Conservation (phyloP, 2,329 filamentous ascomycete genomes). For the Pseudocercospora fuligena region DNA sequence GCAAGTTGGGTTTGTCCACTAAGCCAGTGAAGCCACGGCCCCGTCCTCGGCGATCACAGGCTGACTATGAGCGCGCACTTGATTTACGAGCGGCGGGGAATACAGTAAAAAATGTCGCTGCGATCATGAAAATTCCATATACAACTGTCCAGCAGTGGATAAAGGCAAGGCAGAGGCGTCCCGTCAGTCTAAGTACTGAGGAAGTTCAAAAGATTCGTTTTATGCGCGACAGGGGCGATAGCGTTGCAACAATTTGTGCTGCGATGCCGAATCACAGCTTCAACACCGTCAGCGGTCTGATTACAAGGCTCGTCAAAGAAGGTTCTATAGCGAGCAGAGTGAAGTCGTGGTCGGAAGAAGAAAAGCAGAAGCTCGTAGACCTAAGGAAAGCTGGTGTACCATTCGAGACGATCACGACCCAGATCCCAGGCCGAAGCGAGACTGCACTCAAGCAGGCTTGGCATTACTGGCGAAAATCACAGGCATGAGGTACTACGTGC, state of each 20-base stretch:
- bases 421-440: neutral
- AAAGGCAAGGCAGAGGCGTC: neutral
- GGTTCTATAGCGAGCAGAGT: neutral
- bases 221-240: neutral
- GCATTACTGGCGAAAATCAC: neutral
- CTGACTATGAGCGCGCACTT: no score
- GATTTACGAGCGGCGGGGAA: no score
- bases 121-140: no score
- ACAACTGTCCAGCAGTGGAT: no score
- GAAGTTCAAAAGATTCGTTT: neutral
- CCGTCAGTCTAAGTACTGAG: neutral
- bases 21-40: no score
- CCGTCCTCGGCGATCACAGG: no score
- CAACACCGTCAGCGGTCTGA: neutral
- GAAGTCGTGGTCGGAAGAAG: neutral
- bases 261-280: neutral
- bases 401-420: neutral
- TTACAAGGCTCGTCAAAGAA: neutral
- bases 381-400: neutral
- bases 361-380: neutral
- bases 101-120: no score
- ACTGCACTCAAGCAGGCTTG: neutral
- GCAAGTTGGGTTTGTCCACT: no score
- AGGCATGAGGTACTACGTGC: neutral
- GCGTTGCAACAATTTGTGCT: neutral